Conservation (phyloP, 208 protist genomes). For the Crithidia expoeki region DNA sequence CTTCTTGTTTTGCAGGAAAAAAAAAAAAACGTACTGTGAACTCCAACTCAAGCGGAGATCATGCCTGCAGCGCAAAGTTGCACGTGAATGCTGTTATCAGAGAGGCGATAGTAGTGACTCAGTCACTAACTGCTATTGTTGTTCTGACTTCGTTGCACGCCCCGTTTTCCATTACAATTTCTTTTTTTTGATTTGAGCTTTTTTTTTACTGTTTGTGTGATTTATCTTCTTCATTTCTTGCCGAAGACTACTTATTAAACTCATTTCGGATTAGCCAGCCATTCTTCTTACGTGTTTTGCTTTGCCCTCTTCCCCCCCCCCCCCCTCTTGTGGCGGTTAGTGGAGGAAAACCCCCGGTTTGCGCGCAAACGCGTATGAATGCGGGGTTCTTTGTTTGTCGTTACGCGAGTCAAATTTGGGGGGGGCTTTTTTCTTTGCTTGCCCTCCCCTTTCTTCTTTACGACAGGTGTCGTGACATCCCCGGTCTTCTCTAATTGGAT, state of each 20-base stretch:
- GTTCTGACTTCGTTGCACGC: not conserved
- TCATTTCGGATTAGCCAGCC: too few relatives aligned
- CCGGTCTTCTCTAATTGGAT: too few relatives aligned
- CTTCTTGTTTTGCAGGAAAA: not conserved
- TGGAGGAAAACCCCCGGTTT: not conserved
- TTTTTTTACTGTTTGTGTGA: not conserved
- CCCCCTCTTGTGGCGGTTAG: not conserved
- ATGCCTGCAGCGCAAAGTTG: not conserved
- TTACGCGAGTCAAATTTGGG: too few relatives aligned
- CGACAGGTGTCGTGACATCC: too few relatives aligned
- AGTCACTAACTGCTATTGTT: not conserved
- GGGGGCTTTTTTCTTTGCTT: too few relatives aligned
- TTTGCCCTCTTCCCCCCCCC: not conserved
- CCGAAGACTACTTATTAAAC: too few relatives aligned
- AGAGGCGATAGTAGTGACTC: too few relatives aligned
- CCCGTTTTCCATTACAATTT: not conserved
- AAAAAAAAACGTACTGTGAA: not conserved
- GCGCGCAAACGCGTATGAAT: too few relatives aligned
- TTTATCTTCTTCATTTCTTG: not conserved
- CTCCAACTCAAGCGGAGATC: constrained; percentile 11
- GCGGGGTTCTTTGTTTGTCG: too few relatives aligned
- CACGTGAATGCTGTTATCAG: not conserved
- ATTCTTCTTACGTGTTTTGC: not conserved
- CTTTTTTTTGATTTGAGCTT: constrained; percentile 11
- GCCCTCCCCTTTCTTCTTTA: too few relatives aligned